Evolutionary conservation across 495 filamentous ascomycete genomes (phyloP).

Genomic region (Aspergillus asperescens): DNA sequence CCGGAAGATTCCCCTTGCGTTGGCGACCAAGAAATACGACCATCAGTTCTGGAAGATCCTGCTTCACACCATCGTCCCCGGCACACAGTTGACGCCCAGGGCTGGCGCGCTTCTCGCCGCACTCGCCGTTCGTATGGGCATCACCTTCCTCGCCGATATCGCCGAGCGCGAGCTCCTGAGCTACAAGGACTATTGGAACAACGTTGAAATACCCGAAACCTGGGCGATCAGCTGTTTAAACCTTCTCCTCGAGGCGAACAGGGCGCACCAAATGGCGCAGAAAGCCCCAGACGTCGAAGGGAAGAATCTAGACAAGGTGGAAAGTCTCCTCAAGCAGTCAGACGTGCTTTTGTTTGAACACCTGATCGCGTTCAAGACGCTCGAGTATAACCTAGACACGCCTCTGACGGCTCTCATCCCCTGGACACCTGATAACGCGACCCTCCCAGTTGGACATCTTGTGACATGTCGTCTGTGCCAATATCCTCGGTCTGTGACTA

Average conservation of each 20-base stretch:
- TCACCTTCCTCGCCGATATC: slow-evolving; percentile 29
- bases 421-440: slow-evolving; percentile 40
- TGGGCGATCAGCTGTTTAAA: slow-evolving; percentile 40
- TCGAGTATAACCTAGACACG: slow-evolving; percentile 40
- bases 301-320: background rate
- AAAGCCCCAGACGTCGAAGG: no score
- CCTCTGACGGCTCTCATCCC: slow-evolving; percentile 28
- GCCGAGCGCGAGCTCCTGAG: slow-evolving; percentile 35
- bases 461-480: slow-evolving; percentile 35
- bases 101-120: slow-evolving; percentile 42
- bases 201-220: slow-evolving; percentile 39
- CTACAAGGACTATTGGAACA: slow-evolving; percentile 37
- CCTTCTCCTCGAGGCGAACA: slow-evolving; percentile 40
- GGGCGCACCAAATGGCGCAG: slow-evolving; percentile 20
- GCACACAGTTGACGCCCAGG: slow-evolving; percentile 37
- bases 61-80: slow-evolving; percentile 39
- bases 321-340: slow-evolving; percentile 18
- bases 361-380: slow-evolving; percentile 43
- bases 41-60: slow-evolving; percentile 40
- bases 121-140: slow-evolving; percentile 38
- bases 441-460: slow-evolving; percentile 30
- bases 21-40: slow-evolving; percentile 25
- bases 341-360: slow-evolving; percentile 35
- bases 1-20: slow-evolving; percentile 33
- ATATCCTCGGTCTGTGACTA: slow-evolving; percentile 42